Evolutionary conservation across 2,329 filamentous ascomycete genomes (phyloP).

Genomic region (Hymenoscyphus albidus): DNA sequence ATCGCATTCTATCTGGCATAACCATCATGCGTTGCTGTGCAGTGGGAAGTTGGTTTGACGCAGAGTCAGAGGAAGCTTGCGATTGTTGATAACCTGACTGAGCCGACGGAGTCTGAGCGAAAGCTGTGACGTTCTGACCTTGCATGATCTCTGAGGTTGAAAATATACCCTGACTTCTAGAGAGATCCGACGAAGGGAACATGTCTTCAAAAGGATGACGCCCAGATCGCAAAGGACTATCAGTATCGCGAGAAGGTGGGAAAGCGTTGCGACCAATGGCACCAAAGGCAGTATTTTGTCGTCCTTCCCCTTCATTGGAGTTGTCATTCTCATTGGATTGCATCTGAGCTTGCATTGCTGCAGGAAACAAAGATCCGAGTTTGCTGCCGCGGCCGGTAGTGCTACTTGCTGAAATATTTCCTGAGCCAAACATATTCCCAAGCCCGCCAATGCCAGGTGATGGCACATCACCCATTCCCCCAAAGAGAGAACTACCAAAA

Average conservation of each 20-base stretch:
- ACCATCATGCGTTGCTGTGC: slow-evolving; percentile 85
- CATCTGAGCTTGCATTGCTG: slow-evolving; percentile 89
- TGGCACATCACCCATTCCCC: slow-evolving; percentile 71
- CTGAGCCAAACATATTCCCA: slow-evolving; percentile 66
- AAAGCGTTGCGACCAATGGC: slow-evolving; percentile 63
- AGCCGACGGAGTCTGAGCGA: slow-evolving; percentile 27
- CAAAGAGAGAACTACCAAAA: slow-evolving; percentile 78
- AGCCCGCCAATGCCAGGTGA: slow-evolving; percentile 67
- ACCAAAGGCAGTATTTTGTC: slow-evolving; percentile 59
- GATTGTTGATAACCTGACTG: slow-evolving; percentile 33
- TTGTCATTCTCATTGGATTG: slow-evolving; percentile 64
- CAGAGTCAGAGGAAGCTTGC: slow-evolving; percentile 42
- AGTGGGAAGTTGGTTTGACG: slow-evolving; percentile 64
- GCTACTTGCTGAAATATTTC: slow-evolving; percentile 52
- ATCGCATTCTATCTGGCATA: slow-evolving; percentile 98
- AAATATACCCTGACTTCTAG: slow-evolving; percentile 27
- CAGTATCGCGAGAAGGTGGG: slow-evolving; percentile 51
- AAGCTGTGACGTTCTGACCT: slow-evolving; percentile 25
- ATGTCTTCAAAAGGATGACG: slow-evolving; percentile 54
- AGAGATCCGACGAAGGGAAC: slow-evolving; percentile 24
- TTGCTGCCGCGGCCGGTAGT: slow-evolving; percentile 75
- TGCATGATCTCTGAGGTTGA: slow-evolving; percentile 29
- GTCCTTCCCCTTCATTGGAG: slow-evolving; percentile 56
- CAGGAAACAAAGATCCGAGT: slow-evolving; percentile 80
- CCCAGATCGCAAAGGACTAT: slow-evolving; percentile 55